These are phyloP conservation scores for Penicillium sp. DNA, from an alignment of 2,329 filamentous ascomycete genomes.

Conservation along the genomic window DNA sequence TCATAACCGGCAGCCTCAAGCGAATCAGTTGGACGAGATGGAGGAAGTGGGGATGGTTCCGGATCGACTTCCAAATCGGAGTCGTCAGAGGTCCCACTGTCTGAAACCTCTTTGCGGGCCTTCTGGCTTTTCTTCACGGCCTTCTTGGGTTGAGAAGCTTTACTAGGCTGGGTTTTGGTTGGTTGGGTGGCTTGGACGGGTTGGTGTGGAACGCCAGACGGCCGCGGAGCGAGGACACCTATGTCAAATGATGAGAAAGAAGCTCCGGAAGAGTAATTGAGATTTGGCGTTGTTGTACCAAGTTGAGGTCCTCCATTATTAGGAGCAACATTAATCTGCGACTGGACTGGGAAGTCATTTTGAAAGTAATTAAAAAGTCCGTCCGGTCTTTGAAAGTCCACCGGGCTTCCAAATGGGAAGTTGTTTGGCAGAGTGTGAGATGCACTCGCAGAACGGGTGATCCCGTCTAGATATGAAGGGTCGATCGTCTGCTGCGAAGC, in stretches of 20 bases:
- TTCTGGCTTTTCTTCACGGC: conserved; percentile 4
- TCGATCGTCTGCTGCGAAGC: conserved; percentile 35
- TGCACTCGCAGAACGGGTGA: conserved; percentile 8
- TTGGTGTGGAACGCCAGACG: conserved; percentile 4
- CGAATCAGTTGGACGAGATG: conserved; percentile 47
- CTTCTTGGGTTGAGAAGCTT: conserved; percentile 13
- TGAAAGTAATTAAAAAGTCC: conserved; percentile 25
- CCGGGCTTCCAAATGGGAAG: conserved; percentile 24
- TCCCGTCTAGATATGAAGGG: conserved; percentile 32
- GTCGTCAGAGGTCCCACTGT: conserved; percentile 46
- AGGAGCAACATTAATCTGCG: conserved; percentile 9
- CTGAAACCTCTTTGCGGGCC: conserved; percentile 34
- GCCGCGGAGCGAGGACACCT: not conserved
- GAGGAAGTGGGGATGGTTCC: conserved; percentile 51
- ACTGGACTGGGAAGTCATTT: conserved; percentile 23
- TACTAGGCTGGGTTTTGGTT: conserved; percentile 22
- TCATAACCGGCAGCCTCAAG: conserved; percentile 53
- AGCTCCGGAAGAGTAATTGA: not conserved
- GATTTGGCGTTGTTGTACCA: conserved; percentile 1
- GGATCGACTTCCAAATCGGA: conserved; percentile 48
- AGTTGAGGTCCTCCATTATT: not conserved
- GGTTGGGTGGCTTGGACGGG: conserved; percentile 8
- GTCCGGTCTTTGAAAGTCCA: conserved; percentile 23
- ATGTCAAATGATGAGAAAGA: not conserved
- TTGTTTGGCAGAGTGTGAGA: conserved; percentile 18